Percentiles rank a stretch among this genome's conserved stretches.
These are phyloP conservation scores for Collybia nuda DNA, from an alignment of 768 basidiomycete genomes.

Conservation along the genomic window DNA sequence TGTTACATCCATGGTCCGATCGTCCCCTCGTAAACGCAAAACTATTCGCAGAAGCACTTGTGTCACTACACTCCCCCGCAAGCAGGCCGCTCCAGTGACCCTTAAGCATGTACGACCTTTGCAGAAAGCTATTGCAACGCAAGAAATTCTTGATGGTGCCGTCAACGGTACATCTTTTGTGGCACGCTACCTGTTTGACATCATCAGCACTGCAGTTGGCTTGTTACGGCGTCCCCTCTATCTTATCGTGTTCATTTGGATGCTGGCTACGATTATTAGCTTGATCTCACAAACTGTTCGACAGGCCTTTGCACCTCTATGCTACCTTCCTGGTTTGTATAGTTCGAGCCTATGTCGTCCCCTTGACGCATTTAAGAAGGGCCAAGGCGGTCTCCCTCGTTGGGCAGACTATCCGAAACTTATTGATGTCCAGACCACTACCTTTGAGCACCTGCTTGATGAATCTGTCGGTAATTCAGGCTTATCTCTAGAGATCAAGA, in stretches of 20 bases:
- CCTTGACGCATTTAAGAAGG: slow-evolving; percentile 5
- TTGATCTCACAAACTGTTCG: slow-evolving; percentile 41
- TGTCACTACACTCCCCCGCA: slow-evolving; percentile 19
- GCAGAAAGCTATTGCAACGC: slow-evolving; percentile 16
- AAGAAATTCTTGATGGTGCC: slow-evolving; percentile 28
- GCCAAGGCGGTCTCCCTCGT: slow-evolving; percentile 22
- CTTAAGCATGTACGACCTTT: slow-evolving; percentile 7
- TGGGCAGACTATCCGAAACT: slow-evolving; percentile 66
- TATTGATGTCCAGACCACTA: slow-evolving; percentile 56
- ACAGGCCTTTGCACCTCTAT: slow-evolving; percentile 55
- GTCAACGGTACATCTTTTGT: slow-evolving; percentile 25
- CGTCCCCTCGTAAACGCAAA: slow-evolving; percentile 30
- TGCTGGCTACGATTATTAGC: slow-evolving; percentile 46
- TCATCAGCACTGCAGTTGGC: slow-evolving; percentile 45
- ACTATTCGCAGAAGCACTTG: slow-evolving; percentile 17
- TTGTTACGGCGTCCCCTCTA: slow-evolving; percentile 58
- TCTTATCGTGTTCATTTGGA: slow-evolving; percentile 48
- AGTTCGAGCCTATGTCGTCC: slow-evolving; percentile 41
- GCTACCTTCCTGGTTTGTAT: slow-evolving; percentile 60
- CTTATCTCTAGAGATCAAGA: slow-evolving; percentile 68
- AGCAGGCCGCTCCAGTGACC: slow-evolving; percentile 6
- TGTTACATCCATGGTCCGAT: slow-evolving; percentile 4
- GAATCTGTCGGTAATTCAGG: slow-evolving; percentile 57
- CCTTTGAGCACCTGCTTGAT: slow-evolving; percentile 63
- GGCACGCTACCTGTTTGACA: slow-evolving; percentile 42